Evolutionary conservation across 2,329 filamentous ascomycete species (phyloP).

Genomic region (Reticulascus tulasneorum): DNA sequence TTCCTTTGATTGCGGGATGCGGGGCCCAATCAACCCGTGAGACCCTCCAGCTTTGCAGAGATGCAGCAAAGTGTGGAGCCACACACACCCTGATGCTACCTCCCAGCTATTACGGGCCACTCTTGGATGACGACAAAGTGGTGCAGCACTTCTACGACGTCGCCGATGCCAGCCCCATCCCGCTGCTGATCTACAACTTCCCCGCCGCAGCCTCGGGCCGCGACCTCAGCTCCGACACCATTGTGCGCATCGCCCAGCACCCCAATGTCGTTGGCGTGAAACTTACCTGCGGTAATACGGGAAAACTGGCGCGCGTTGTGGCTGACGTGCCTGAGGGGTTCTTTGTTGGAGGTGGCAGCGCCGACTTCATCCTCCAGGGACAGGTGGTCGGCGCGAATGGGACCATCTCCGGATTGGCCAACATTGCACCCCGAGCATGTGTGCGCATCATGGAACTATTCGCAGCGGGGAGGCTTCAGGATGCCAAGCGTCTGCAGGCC

Average conservation of each 20-base stretch:
- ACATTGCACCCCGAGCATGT: constrained; percentile 64
- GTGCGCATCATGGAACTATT: constrained; percentile 58
- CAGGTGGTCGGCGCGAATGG: constrained; percentile 67
- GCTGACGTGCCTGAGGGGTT: constrained; percentile 39
- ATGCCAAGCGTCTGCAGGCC: constrained; percentile 50
- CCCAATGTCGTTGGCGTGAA: constrained; percentile 62
- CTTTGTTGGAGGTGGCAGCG: constrained; percentile 67
- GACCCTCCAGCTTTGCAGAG: constrained; percentile 60
- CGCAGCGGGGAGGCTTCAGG: constrained; percentile 48
- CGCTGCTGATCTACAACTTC: constrained; percentile 62
- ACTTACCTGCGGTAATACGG: constrained; percentile 61
- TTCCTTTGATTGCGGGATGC: constrained; percentile 69
- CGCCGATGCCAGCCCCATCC: constrained; percentile 52
- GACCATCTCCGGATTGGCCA: constrained; percentile 67
- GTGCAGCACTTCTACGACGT: constrained; percentile 59
- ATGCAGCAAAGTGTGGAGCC: constrained; percentile 60
- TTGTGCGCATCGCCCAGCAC: constrained; percentile 47
- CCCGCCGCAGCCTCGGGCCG: constrained; percentile 53
- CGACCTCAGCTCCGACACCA: constrained; percentile 54
- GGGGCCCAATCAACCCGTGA: constrained; percentile 66
- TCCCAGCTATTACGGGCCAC: constrained; percentile 62
- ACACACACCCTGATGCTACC: constrained; percentile 66
- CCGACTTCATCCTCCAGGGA: constrained; percentile 70
- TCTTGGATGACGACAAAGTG: constrained; percentile 54
- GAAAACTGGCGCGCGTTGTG: constrained; percentile 59